Percentiles rank a stretch among this genome's conserved stretches.
phyloP scores from a whole-genome alignment of 495 filamentous ascomycete species.

The Chaetomium cochliodes region DNA sequence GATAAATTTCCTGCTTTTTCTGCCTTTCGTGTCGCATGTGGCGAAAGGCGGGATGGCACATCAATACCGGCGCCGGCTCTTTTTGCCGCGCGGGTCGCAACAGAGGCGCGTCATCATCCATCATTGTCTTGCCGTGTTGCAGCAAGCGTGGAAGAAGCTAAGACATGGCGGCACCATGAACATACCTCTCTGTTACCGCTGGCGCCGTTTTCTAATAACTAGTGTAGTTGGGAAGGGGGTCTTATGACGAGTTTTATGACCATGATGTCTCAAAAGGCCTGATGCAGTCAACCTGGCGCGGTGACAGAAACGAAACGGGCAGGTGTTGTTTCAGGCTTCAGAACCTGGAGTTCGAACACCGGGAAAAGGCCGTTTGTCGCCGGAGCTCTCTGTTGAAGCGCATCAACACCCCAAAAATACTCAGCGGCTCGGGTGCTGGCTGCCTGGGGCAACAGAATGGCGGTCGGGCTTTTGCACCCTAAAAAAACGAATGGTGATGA shows the following conservation, averaged over 20 bases:
- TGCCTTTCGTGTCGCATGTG: slow-evolving; percentile 5
- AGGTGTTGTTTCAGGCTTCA: slow-evolving; percentile 10
- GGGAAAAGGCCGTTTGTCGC: background rate
- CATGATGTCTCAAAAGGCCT: background rate
- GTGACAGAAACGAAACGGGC: background rate
- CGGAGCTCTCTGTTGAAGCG: background rate
- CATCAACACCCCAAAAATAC: background rate
- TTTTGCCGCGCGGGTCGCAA: slow-evolving; percentile 12
- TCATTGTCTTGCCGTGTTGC: background rate
- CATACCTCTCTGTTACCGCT: background rate
- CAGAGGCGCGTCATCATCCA: background rate
- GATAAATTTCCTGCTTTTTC: background rate
- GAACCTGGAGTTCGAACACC: background rate
- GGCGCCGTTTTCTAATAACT: background rate
- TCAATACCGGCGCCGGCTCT: slow-evolving; percentile 9
- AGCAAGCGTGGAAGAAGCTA: background rate
- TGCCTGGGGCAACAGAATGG: slow-evolving; percentile 1
- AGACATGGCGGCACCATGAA: background rate
- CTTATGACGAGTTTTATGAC: background rate
- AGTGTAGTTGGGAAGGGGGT: background rate
- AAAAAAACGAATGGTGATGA: slow-evolving; percentile 3
- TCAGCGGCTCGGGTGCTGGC: background rate
- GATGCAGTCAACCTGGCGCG: background rate
- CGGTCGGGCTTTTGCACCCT: background rate
- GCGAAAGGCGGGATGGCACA: slow-evolving; percentile 6